Percentiles rank a stretch among this genome's conserved stretches.
These are phyloP conservation scores for Xylaria multiplex DNA, from an alignment of 2,329 filamentous ascomycete species.

Conservation along the genomic window DNA sequence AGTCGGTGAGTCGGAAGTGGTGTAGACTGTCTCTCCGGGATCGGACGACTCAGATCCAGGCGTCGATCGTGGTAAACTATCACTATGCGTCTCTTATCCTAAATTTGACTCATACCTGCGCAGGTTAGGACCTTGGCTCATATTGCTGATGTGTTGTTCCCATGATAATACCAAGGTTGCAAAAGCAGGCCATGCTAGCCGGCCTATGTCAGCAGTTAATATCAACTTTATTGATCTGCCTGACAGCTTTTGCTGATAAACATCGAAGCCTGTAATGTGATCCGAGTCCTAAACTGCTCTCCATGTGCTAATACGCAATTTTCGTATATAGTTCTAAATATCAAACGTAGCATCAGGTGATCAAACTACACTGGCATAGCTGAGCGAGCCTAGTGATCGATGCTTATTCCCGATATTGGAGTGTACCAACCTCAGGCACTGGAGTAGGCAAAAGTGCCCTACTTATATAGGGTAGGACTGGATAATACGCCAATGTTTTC, in stretches of 20 bases:
- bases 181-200: background rate
- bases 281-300: background rate
- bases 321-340: background rate
- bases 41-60: conserved; percentile 4
- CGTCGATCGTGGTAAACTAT: background rate
- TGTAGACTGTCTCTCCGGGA: conserved; percentile 9
- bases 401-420: conserved; percentile 4
- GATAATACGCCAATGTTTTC: background rate
- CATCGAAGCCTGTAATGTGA: background rate
- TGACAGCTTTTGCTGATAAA: too few species aligned
- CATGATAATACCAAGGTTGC: background rate
- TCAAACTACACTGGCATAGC: background rate
- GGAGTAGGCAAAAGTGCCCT: background rate
- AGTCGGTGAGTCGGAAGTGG: conserved; percentile 1
- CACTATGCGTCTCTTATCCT: background rate
- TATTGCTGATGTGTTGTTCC: background rate
- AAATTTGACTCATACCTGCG: conserved; percentile 7
- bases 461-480: background rate
- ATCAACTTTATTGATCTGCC: background rate
- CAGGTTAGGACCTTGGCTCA: background rate
- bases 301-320: background rate
- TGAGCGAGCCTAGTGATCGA: background rate
- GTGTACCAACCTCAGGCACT: background rate
- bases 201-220: background rate
- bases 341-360: background rate